Evolutionary conservation across 73 alveolate species (phyloP).

Genomic region (Symbiodinium natans): DNA sequence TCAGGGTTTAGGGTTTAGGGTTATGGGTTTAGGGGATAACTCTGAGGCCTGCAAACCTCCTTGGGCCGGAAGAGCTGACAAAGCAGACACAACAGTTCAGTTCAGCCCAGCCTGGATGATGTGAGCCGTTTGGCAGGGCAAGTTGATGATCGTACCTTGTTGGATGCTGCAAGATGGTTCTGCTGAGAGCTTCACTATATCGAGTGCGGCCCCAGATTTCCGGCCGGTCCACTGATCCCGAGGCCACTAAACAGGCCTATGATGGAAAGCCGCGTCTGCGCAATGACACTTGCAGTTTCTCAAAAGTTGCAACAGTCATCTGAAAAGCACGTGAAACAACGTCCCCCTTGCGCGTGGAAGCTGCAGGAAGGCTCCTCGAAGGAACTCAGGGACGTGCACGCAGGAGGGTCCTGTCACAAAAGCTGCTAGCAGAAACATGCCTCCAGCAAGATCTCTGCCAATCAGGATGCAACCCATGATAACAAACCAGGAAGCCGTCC

Average conservation of each 20-base stretch:
- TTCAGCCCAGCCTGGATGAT: conserved; percentile 11
- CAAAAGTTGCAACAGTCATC: neutral
- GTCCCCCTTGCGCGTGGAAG: neutral
- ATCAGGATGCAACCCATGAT: neutral
- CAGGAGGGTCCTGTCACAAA: neutral
- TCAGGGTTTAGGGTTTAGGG: too few relatives aligned
- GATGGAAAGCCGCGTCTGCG: neutral
- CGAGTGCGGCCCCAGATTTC: too few relatives aligned
- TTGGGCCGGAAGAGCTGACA: neutral
- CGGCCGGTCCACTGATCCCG: neutral
- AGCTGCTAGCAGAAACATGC: neutral
- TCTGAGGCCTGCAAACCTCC: too few relatives aligned
- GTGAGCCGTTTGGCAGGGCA: conserved; percentile 11
- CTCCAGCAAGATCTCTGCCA: neutral
- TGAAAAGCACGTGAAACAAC: neutral
- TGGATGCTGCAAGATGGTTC: neutral
- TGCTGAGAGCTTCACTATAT: neutral
- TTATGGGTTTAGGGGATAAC: too few relatives aligned
- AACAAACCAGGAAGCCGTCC: neutral
- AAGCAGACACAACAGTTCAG: neutral
- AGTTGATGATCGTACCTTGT: neutral
- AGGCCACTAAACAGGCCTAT: neutral
- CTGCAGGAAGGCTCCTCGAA: conserved; percentile 5
- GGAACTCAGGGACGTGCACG: conserved; percentile 15
- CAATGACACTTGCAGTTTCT: neutral